phyloP scores from a whole-genome alignment of 2,329 filamentous ascomycete species.

The Aspergillus ruber region DNA sequence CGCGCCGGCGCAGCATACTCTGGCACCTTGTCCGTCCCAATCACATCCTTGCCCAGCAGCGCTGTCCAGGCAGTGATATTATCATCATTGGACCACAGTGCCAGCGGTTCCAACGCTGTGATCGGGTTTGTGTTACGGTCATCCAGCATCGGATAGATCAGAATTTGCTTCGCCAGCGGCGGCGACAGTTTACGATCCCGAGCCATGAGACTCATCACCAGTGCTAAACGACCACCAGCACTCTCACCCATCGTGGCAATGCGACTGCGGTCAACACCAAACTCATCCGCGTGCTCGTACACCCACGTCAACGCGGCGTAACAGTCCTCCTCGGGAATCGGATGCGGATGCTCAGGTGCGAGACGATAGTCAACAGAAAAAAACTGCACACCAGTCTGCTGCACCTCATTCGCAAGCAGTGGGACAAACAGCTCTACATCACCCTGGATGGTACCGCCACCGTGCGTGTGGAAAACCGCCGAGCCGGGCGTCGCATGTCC shows the following conservation, averaged over 20 bases:
- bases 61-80: slow-evolving; percentile 40
- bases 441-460: slow-evolving; percentile 19
- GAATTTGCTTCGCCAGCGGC: slow-evolving; percentile 35
- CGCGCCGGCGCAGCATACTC: slow-evolving; percentile 34
- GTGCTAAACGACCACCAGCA: slow-evolving; percentile 40
- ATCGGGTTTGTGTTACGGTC: slow-evolving; percentile 32
- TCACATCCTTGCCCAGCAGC: slow-evolving; percentile 30
- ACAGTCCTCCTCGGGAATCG: slow-evolving; percentile 18
- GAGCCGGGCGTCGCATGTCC: slow-evolving; percentile 3
- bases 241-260: slow-evolving; percentile 40
- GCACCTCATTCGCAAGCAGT: slow-evolving; percentile 9
- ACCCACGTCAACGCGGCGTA: slow-evolving; percentile 33
- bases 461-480: slow-evolving; percentile 20
- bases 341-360: slow-evolving; percentile 18
- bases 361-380: slow-evolving; percentile 22
- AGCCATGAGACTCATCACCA: slow-evolving; percentile 34
- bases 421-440: slow-evolving; percentile 9
- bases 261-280: slow-evolving; percentile 36
- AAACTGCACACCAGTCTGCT: slow-evolving; percentile 13
- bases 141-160: slow-evolving; percentile 46
- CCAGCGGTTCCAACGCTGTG: slow-evolving; percentile 26
- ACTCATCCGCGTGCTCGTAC: slow-evolving; percentile 28
- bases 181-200: slow-evolving; percentile 25
- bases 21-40: slow-evolving; percentile 28
- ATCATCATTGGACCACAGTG: slow-evolving; percentile 31